These are phyloP conservation scores for Blastomyces percursus DNA, from an alignment of 2,329 filamentous ascomycete genomes.

Conservation along the genomic window DNA sequence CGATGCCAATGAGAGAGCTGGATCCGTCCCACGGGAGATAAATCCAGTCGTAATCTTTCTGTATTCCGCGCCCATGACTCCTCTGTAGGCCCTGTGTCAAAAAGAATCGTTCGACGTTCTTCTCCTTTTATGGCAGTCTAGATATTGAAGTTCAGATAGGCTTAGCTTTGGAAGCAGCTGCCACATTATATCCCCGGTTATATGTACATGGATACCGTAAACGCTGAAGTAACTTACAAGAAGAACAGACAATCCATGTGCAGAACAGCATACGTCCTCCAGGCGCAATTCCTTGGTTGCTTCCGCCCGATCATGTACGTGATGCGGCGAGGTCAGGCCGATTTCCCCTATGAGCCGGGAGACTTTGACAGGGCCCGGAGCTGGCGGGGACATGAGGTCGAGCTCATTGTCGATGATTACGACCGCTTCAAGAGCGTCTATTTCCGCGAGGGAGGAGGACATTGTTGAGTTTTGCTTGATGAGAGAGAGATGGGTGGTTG, in stretches of 20 bases:
- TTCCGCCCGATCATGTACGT: slow-evolving; percentile 30
- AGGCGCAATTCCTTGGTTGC: slow-evolving; percentile 39
- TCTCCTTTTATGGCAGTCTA: slow-evolving; percentile 40
- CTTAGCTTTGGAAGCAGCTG: too few relatives aligned
- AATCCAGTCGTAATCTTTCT: slow-evolving; percentile 33
- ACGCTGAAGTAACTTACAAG: slow-evolving; percentile 30
- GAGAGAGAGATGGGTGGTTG: not conserved
- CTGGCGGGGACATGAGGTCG: slow-evolving; percentile 41
- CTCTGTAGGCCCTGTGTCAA: slow-evolving; percentile 45
- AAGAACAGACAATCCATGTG: slow-evolving; percentile 44
- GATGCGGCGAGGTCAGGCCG: slow-evolving; percentile 27
- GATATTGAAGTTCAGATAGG: not conserved
- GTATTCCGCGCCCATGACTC: slow-evolving; percentile 42
- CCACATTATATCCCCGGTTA: not conserved
- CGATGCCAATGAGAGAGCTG: slow-evolving; percentile 46
- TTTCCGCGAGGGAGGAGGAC: slow-evolving; percentile 24
- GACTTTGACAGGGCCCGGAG: slow-evolving; percentile 35
- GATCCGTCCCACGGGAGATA: slow-evolving; percentile 37
- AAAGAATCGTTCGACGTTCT: slow-evolving; percentile 39
- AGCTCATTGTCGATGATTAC: slow-evolving; percentile 47
- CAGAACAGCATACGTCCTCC: slow-evolving; percentile 43
- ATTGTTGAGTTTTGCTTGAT: not conserved
- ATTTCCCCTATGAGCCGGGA: slow-evolving; percentile 35
- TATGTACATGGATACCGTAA: not conserved
- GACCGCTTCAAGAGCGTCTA: slow-evolving; percentile 40